Conservation (phyloP, 2,329 filamentous ascomycete genomes). For the Cladosporium cucumerinum region DNA sequence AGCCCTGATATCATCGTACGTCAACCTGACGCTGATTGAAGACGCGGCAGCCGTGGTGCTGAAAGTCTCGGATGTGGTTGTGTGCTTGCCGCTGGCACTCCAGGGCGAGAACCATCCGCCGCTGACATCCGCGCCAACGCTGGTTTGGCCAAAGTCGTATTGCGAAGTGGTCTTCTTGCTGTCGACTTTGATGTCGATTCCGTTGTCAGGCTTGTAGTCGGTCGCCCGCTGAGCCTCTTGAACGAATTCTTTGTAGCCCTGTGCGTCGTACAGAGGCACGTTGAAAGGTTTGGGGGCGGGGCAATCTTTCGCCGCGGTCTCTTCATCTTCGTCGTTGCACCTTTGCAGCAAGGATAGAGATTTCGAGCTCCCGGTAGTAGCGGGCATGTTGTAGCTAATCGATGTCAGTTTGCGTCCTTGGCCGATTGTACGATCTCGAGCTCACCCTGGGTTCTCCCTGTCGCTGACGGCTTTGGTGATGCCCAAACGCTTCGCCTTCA, state of each 20-base stretch:
- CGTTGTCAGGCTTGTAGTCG: background rate
- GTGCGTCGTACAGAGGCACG: background rate
- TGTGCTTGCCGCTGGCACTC: background rate
- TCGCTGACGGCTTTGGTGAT: background rate
- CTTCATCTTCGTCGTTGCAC: background rate
- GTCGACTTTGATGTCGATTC: background rate
- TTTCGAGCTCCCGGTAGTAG: background rate
- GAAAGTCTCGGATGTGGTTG: background rate
- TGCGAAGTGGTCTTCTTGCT: background rate
- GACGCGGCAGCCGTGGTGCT: background rate
- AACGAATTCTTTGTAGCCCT: conserved; percentile 1
- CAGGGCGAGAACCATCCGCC: conserved; percentile 1
- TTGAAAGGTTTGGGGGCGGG: background rate
- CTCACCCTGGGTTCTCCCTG: background rate
- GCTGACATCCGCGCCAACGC: background rate
- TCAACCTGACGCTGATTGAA: background rate
- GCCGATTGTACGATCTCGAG: too few species aligned
- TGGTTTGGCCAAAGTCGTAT: background rate
- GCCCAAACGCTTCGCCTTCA: background rate
- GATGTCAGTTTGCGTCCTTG: background rate
- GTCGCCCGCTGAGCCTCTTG: background rate
- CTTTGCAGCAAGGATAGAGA: background rate
- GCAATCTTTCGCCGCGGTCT: background rate
- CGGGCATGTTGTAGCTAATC: background rate
- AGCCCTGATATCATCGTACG: background rate